Evolutionary conservation across 2,329 filamentous ascomycete genomes (phyloP).

Genomic region (Fonsecaea monophora): DNA sequence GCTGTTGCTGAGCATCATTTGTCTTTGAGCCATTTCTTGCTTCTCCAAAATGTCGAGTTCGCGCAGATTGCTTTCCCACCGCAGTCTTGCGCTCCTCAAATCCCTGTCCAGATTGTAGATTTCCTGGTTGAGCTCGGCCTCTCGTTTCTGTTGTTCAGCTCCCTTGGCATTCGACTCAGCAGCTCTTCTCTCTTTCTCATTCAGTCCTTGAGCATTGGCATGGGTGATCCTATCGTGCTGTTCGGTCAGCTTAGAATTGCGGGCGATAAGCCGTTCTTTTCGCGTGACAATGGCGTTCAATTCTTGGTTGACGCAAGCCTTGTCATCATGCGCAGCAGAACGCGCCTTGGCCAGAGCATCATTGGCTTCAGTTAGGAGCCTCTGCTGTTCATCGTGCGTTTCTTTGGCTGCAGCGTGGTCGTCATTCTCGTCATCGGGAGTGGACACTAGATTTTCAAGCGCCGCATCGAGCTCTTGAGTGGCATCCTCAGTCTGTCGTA

Average conservation of each 20-base stretch:
- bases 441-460: constrained; percentile 61
- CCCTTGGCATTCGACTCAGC: constrained; percentile 56
- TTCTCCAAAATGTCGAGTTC: constrained; percentile 42
- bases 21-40: constrained; percentile 46
- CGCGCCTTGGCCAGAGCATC: constrained; percentile 60
- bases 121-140: constrained; percentile 50
- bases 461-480: constrained; percentile 61
- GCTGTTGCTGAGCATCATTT: constrained; percentile 51
- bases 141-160: constrained; percentile 53
- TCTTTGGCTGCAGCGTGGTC: constrained; percentile 61
- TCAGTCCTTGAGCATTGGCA: constrained; percentile 64
- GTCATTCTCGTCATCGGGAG: constrained; percentile 63
- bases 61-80: constrained; percentile 46
- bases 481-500: constrained; percentile 68
- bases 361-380: constrained; percentile 58
- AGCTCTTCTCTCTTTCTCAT: constrained; percentile 60
- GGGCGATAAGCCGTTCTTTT: constrained; percentile 63
- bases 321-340: constrained; percentile 60
- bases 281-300: constrained; percentile 58
- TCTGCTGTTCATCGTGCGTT: constrained; percentile 61
- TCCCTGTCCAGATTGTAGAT: constrained; percentile 51
- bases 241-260: constrained; percentile 64
- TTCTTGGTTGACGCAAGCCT: constrained; percentile 48
- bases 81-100: constrained; percentile 33
- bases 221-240: constrained; percentile 66